Evolutionary conservation across 371 early-diverging fungal species (phyloP).

Genomic region (Sanchytrium tribonematis): DNA sequence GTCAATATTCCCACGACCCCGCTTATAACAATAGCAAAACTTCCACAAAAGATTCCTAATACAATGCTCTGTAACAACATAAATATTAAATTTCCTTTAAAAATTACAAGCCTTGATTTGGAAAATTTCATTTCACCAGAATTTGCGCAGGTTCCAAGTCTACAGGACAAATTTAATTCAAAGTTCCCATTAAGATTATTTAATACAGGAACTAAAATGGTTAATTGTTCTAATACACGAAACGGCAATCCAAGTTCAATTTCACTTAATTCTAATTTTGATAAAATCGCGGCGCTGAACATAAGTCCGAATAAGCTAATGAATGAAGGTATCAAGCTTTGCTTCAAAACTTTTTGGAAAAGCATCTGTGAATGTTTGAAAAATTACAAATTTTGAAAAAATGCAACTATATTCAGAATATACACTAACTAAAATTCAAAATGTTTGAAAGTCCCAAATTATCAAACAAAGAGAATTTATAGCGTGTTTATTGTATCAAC

Average conservation of each 20-base stretch:
- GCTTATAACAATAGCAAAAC: slow-evolving; percentile 30
- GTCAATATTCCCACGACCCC: slow-evolving; percentile 4
- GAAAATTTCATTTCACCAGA: slow-evolving; percentile 3
- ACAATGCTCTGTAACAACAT: slow-evolving; percentile 37
- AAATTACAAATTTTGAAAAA: no score
- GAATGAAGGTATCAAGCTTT: neutral
- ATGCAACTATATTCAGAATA: no score
- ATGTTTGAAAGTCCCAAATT: no score
- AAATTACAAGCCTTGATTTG: slow-evolving; percentile 12
- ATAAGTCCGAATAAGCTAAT: neutral
- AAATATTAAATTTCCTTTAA: slow-evolving; percentile 33
- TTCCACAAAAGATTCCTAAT: slow-evolving; percentile 33
- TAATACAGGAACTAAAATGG: slow-evolving; percentile 50
- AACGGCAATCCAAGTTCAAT: neutral
- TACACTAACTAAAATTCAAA: no score
- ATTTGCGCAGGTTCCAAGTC: slow-evolving; percentile 13
- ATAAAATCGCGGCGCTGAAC: neutral
- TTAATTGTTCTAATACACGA: slow-evolving; percentile 16
- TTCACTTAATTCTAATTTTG: neutral
- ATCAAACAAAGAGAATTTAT: no score
- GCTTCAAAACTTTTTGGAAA: neutral
- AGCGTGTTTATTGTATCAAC: no score
- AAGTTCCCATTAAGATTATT: slow-evolving; percentile 59
- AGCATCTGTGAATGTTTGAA: no score
- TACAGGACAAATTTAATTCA: slow-evolving; percentile 54